Evolutionary conservation across 225 moss, liverwort and hornwort genomes (phyloP).

Genomic region (Pseudisothecium myosuroides): DNA sequence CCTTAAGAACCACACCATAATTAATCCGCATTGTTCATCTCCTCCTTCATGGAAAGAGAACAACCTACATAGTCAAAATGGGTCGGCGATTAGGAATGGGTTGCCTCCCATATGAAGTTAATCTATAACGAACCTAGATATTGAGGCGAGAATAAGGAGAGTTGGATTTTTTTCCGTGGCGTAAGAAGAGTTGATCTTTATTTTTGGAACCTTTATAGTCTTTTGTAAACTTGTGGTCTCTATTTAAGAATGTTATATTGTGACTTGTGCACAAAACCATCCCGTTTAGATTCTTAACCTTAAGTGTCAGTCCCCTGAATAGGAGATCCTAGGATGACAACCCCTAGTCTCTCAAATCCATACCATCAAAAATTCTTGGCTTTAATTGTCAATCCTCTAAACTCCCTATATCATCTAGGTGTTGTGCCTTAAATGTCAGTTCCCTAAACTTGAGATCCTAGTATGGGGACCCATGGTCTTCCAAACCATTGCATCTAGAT

Average conservation of each 20-base stretch:
- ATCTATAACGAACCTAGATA: accelerated
- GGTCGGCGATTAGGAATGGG: too few species aligned
- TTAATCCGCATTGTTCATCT: too few species aligned
- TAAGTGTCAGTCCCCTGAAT: not conserved
- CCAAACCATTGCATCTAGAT: not conserved
- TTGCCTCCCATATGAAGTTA: too few species aligned
- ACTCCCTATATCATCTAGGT: too few species aligned
- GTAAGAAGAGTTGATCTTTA: too few species aligned
- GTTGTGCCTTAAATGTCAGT: not conserved
- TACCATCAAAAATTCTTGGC: too few species aligned
- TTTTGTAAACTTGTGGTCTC: accelerated
- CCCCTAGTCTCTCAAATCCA: too few species aligned
- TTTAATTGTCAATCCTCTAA: too few species aligned
- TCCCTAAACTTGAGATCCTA: accelerated
- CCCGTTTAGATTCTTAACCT: not conserved
- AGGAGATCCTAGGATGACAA: too few species aligned
- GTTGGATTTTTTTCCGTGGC: accelerated
- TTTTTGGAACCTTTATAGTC: not conserved
- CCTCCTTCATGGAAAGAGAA: too few species aligned
- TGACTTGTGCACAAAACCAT: accelerated
- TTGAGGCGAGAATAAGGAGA: not conserved
- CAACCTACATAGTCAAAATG: too few species aligned
- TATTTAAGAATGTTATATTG: not conserved
- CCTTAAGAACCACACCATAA: too few species aligned
- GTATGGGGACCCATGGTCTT: accelerated